These are phyloP conservation scores for Pelargonium fulgidum DNA, from an alignment of 441 rosid species.

Conservation along the genomic window DNA sequence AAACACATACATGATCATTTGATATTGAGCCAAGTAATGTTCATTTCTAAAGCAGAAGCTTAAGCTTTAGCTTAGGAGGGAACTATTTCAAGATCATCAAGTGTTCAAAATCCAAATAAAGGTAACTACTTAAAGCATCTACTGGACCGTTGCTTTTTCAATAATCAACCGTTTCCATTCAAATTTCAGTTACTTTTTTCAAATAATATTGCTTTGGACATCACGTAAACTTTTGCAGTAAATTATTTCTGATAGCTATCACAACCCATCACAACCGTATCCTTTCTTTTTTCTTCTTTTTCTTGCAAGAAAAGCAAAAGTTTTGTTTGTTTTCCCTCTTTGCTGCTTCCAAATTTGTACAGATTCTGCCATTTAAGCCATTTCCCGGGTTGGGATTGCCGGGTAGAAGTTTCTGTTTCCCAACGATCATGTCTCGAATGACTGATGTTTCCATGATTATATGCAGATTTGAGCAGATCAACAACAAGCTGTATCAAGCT, in stretches of 20 bases:
- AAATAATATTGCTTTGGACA: conserved; percentile 15
- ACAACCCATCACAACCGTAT: too few relatives aligned
- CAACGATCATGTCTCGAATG: neutral
- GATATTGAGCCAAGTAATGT: too few relatives aligned
- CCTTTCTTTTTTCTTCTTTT: conserved; percentile 29
- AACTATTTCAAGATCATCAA: conserved; percentile 33
- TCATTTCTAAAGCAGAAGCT: too few relatives aligned
- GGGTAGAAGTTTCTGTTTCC: neutral
- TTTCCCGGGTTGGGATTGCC: conserved; percentile 1
- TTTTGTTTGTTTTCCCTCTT: conserved; percentile 13
- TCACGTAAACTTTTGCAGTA: conserved; percentile 21
- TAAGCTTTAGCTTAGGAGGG: conserved; percentile 30
- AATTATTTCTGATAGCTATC: conserved; percentile 21
- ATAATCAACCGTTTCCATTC: conserved; percentile 16
- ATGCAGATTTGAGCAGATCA: conserved; percentile 32
- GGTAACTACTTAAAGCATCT: conserved; percentile 29
- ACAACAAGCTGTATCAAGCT: neutral
- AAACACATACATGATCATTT: too few relatives aligned
- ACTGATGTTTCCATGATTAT: conserved; percentile 16
- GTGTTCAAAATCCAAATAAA: conserved; percentile 45
- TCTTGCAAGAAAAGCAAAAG: conserved; percentile 29
- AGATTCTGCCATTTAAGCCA: conserved; percentile 29
- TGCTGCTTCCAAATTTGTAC: conserved; percentile 12
- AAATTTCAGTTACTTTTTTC: conserved; percentile 25
- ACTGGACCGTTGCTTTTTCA: conserved; percentile 26